phyloP scores from a whole-genome alignment of 2,329 filamentous ascomycete genomes.

The Ramichloridium luteum region DNA sequence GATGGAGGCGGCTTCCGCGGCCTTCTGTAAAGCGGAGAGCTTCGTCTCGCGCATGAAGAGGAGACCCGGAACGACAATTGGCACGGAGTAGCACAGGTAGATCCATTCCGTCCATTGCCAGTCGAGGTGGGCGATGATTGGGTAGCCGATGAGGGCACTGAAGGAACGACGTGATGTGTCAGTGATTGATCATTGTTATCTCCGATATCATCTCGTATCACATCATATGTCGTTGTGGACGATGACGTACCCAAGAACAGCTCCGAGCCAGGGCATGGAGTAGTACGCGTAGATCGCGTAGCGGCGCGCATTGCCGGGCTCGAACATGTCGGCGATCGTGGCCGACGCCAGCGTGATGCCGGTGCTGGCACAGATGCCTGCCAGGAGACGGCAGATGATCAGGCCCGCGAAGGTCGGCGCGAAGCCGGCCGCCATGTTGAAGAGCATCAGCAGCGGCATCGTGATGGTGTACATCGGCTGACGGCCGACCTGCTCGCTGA shows the following conservation, averaged over 20 bases:
- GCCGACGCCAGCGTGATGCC: neutral
- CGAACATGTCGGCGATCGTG: neutral
- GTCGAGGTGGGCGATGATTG: conserved; percentile 7
- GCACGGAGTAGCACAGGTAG: conserved; percentile 20
- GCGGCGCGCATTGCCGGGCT: too few relatives aligned
- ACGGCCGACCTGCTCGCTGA: neutral
- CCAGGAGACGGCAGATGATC: neutral
- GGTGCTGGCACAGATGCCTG: neutral
- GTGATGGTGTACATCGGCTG: neutral
- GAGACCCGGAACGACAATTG: conserved; percentile 23
- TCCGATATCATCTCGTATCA: neutral
- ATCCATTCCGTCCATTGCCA: conserved; percentile 21
- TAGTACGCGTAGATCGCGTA: conserved; percentile 3
- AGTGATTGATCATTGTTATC: too few relatives aligned
- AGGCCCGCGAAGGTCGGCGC: neutral
- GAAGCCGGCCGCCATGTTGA: neutral
- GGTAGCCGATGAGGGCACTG: conserved; percentile 25
- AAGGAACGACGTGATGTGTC: neutral
- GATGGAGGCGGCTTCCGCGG: too few relatives aligned
- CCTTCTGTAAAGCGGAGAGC: too few relatives aligned
- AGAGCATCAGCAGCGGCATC: neutral
- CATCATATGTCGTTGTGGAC: neutral
- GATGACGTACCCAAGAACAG: too few relatives aligned
- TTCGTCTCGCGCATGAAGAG: conserved; percentile 38
- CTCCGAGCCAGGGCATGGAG: conserved; percentile 3